Percentiles rank a stretch among this genome's conserved stretches.
These are phyloP conservation scores for Tetrastigma voinierianum DNA, from an alignment of 164 flowering plant genomes.

Conservation along the genomic window DNA sequence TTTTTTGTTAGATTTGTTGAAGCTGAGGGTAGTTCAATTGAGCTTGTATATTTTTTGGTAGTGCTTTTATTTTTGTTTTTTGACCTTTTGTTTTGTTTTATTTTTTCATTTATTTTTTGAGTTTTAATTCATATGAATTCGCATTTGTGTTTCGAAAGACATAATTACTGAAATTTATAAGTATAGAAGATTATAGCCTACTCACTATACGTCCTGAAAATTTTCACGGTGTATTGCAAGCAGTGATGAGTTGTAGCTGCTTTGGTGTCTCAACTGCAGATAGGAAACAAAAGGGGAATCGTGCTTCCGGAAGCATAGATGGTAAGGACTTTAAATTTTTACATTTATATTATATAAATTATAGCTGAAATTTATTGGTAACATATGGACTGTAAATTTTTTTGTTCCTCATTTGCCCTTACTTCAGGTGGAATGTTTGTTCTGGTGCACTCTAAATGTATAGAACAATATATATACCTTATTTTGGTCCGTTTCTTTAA, in stretches of 20 bases:
- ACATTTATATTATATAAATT: not conserved
- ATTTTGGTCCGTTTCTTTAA: too few relatives aligned
- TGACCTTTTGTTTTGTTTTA: too few relatives aligned
- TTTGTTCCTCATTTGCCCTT: not conserved
- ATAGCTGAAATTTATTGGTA: not conserved
- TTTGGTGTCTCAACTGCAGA: slow-evolving; percentile 29
- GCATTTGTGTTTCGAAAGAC: not conserved
- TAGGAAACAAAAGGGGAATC: slow-evolving; percentile 9
- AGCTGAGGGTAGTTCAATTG: too few relatives aligned
- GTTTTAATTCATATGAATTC: too few relatives aligned
- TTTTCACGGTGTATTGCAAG: not conserved
- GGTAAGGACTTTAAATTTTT: slow-evolving; percentile 23
- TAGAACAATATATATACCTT: too few relatives aligned
- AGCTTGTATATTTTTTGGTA: too few relatives aligned
- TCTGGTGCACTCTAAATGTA: not conserved
- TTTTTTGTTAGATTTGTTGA: too few relatives aligned
- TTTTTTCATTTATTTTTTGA: too few relatives aligned
- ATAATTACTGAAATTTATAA: too few relatives aligned
- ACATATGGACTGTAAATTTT: not conserved
- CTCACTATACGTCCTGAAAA: slow-evolving; percentile 1
- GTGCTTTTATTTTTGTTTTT: too few relatives aligned
- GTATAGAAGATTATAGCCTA: too few relatives aligned
- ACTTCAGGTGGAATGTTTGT: not conserved
- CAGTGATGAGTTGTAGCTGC: slow-evolving; percentile 51
- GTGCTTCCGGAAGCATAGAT: slow-evolving; percentile 12